These are phyloP conservation scores for Dioscorea dumetorum DNA, from an alignment of 106 monocot genomes.

Conservation along the genomic window DNA sequence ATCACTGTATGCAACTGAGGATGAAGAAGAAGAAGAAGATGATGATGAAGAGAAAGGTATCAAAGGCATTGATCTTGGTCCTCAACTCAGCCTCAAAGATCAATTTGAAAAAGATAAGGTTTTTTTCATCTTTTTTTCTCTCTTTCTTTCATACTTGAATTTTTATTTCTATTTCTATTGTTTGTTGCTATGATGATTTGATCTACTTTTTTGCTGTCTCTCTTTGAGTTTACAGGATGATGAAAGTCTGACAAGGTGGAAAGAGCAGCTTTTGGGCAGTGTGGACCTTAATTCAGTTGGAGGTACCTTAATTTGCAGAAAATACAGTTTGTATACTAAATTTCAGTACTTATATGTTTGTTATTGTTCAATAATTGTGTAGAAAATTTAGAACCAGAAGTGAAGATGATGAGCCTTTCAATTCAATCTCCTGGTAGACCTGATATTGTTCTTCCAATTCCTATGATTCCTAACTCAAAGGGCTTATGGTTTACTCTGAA, in stretches of 20 bases:
- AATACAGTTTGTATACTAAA: neutral
- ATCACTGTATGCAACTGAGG: slow-evolving; percentile 29
- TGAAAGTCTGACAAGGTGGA: slow-evolving; percentile 91
- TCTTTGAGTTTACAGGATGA: slow-evolving; percentile 56
- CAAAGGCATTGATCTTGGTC: slow-evolving; percentile 60
- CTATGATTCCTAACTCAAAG: slow-evolving; percentile 50
- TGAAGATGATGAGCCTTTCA: slow-evolving; percentile 66
- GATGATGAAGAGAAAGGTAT: slow-evolving; percentile 43
- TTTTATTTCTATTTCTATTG: too few species aligned
- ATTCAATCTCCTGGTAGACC: slow-evolving; percentile 74
- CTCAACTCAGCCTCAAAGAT: slow-evolving; percentile 67
- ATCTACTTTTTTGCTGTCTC: neutral
- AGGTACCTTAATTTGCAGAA: slow-evolving; percentile 27
- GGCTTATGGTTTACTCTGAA: slow-evolving; percentile 85
- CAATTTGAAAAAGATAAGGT: slow-evolving; percentile 93
- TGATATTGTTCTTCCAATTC: slow-evolving; percentile 61
- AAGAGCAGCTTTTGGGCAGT: slow-evolving; percentile 85
- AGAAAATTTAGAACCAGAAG: slow-evolving; percentile 86
- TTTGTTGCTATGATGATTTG: slow-evolving; percentile 4
- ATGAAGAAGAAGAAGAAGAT: slow-evolving; percentile 53
- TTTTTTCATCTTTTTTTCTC: neutral
- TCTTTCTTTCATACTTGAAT: neutral
- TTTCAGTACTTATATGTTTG: neutral
- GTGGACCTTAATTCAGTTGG: slow-evolving; percentile 85
- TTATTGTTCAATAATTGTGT: slow-evolving; percentile 6